phyloP scores from a whole-genome alignment of 805 yeast species.

The Candida piceae region DNA sequence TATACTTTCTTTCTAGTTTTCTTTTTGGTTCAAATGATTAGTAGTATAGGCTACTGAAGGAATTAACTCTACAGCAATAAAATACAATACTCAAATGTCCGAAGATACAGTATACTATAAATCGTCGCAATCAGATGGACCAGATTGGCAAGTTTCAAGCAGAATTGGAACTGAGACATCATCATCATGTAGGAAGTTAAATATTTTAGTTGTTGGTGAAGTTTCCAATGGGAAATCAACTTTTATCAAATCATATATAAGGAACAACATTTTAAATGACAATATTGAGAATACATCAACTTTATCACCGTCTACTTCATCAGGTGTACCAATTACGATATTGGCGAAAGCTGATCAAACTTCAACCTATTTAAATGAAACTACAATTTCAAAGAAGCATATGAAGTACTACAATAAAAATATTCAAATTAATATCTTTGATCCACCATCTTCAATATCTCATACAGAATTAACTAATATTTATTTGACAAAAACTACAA shows the following conservation, averaged over 20 bases:
- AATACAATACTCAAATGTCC: too few species aligned
- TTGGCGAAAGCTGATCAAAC: background rate
- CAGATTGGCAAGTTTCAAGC: too few species aligned
- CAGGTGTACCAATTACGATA: background rate
- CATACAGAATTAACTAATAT: background rate
- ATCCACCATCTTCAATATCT: conserved; percentile 1
- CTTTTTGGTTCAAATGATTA: too few species aligned
- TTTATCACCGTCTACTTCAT: background rate
- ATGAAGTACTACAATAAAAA: background rate
- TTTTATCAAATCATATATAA: background rate
- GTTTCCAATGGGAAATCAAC: background rate
- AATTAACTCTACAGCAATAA: too few species aligned
- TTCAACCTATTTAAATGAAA: background rate
- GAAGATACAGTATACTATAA: too few species aligned
- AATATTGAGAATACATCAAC: background rate
- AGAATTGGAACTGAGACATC: too few species aligned
- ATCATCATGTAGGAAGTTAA: background rate
- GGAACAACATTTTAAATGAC: background rate
- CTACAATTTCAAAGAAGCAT: background rate
- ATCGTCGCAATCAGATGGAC: too few species aligned
- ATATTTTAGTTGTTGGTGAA: background rate
- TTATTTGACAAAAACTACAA: conserved; percentile 37
- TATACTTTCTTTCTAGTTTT: too few species aligned
- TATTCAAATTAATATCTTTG: background rate
- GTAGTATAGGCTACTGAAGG: too few species aligned